phyloP scores from a whole-genome alignment of 1,139 yeast species.

The Taphrina communis region DNA sequence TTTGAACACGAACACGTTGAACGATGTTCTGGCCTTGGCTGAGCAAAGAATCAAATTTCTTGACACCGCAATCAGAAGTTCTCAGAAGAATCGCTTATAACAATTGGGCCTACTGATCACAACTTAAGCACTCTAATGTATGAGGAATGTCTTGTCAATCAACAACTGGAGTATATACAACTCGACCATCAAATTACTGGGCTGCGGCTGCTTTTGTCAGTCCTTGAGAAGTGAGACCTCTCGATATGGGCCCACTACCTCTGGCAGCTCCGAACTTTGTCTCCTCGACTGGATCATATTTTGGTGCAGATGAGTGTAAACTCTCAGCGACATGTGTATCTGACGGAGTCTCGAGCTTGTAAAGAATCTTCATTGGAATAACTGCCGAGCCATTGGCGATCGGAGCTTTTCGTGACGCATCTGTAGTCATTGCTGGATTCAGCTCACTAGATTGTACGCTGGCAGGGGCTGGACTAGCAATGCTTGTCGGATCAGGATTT shows the following conservation, averaged over 20 bases:
- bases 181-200: background rate
- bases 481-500: background rate
- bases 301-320: background rate
- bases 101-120: too few species aligned
- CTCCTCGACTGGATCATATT: background rate
- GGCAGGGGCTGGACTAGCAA: background rate
- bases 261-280: constrained; percentile 5
- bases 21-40: constrained; percentile 20
- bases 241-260: constrained; percentile 9
- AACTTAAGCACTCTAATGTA: too few species aligned
- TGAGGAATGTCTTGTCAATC: too few species aligned
- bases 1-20: constrained; percentile 7
- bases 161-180: background rate
- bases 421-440: background rate
- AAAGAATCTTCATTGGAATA: background rate
- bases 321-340: background rate
- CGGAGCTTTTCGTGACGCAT: background rate
- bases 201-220: constrained; percentile 15
- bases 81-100: constrained; percentile 8
- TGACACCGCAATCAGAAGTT: constrained; percentile 8
- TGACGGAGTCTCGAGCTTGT: background rate
- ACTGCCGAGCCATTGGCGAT: background rate
- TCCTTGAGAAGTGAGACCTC: constrained; percentile 3
- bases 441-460: background rate
- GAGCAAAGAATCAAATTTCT: constrained; percentile 13